Percentiles rank a stretch among this genome's conserved stretches.
Conservation (phyloP, 2,329 filamentous ascomycete species). For the Fusarium keratoplasticum region DNA sequence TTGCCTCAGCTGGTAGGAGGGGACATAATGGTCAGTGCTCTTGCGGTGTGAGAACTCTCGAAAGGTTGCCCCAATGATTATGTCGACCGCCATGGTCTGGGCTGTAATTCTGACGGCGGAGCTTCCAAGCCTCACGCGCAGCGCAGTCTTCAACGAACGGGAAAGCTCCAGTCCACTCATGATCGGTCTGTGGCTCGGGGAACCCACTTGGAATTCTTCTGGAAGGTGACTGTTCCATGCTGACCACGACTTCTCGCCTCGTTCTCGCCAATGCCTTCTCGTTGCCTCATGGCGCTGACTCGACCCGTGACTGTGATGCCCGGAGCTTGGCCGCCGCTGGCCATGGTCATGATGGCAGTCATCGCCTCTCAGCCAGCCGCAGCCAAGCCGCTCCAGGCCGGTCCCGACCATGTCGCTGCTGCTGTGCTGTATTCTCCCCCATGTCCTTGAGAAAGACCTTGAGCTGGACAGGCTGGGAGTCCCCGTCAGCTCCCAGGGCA, state of each 20-base stretch:
- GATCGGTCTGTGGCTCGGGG: constrained; percentile 15
- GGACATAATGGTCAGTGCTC: not conserved
- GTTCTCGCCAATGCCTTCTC: constrained; percentile 13
- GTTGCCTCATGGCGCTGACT: constrained; percentile 2
- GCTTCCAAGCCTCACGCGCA: constrained; percentile 32
- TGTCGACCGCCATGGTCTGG: constrained; percentile 14
- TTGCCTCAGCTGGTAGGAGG: not conserved
- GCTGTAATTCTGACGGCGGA: constrained; percentile 24
- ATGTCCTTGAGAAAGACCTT: constrained; percentile 1
- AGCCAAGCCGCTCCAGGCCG: constrained; percentile 33
- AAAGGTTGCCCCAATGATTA: constrained; percentile 15
- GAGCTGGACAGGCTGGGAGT: constrained; percentile 15
- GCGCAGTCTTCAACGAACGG: constrained; percentile 13
- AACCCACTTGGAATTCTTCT: constrained; percentile 44
- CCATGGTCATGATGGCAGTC: constrained; percentile 32
- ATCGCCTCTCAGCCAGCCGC: constrained; percentile 28
- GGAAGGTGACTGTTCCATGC: constrained; percentile 37
- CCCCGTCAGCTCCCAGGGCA: constrained; percentile 34
- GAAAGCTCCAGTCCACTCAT: constrained; percentile 23
- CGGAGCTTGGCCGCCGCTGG: constrained; percentile 25
- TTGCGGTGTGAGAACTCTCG: not conserved
- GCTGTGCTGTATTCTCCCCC: not conserved
- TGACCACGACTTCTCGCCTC: constrained; percentile 13
- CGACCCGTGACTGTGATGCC: not conserved
- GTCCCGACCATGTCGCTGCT: constrained; percentile 26